Conservation (phyloP, 108 stramenopile species). For the Cyclotella choctawhatcheeana region DNA sequence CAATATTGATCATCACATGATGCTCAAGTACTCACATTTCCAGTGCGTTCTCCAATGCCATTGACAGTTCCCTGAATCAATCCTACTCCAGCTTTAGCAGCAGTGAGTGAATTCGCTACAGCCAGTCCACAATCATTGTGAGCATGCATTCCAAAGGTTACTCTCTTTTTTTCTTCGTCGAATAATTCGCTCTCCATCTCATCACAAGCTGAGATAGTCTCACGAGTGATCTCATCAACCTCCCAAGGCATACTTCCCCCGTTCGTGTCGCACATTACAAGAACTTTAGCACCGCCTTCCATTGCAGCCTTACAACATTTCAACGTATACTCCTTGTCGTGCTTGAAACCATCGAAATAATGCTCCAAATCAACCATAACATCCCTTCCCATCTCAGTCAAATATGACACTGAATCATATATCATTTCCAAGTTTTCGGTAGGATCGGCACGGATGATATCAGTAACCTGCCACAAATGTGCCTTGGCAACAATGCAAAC, state of each 20-base stretch:
- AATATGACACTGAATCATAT: slow-evolving; percentile 79
- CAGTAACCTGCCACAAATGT: slow-evolving; percentile 91
- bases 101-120: slow-evolving; percentile 87
- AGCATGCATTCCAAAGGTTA: slow-evolving; percentile 87
- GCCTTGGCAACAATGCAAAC: slow-evolving; percentile 93
- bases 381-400: slow-evolving; percentile 52
- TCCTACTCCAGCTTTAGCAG: slow-evolving; percentile 79
- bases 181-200: not conserved
- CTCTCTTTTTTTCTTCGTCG: not conserved
- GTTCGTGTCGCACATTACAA: slow-evolving; percentile 96
- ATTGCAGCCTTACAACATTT: slow-evolving; percentile 81
- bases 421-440: slow-evolving; percentile 93
- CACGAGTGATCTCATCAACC: slow-evolving; percentile 55
- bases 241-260: slow-evolving; percentile 95
- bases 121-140: slow-evolving; percentile 96
- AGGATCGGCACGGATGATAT: slow-evolving; percentile 87
- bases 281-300: slow-evolving; percentile 81
- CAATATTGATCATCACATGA: too few relatives aligned
- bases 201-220: slow-evolving; percentile 56
- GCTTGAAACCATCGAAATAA: slow-evolving; percentile 91
- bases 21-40: too few relatives aligned
- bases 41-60: slow-evolving; percentile 93
- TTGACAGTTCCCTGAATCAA: slow-evolving; percentile 94
- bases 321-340: slow-evolving; percentile 73
- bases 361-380: slow-evolving; percentile 94